Evolutionary conservation across 2,329 filamentous ascomycete species (phyloP).

Genomic region (Diaporthe helianthi): DNA sequence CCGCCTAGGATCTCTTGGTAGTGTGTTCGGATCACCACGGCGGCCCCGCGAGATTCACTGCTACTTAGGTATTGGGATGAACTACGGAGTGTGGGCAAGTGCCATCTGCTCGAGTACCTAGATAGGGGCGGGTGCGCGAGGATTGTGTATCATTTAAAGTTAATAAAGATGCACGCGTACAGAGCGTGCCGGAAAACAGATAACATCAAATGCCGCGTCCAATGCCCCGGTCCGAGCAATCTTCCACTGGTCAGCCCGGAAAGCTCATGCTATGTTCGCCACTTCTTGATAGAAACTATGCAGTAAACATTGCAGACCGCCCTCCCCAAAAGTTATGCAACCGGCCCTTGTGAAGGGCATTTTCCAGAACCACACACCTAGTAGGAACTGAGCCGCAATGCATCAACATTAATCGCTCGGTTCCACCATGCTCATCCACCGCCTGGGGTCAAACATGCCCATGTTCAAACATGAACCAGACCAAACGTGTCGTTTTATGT

Average conservation of each 20-base stretch:
- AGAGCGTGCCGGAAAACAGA: slow-evolving; percentile 14
- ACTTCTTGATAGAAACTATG: slow-evolving; percentile 19
- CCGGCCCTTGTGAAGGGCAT: slow-evolving; percentile 12
- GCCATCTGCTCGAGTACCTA: not conserved
- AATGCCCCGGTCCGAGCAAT: slow-evolving; percentile 13
- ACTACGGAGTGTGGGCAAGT: not conserved
- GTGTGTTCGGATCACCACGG: not conserved
- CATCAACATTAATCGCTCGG: slow-evolving; percentile 15
- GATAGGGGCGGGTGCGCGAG: not conserved
- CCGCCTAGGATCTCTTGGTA: not conserved
- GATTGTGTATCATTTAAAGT: slow-evolving; percentile 6
- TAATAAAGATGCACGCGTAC: slow-evolving; percentile 30
- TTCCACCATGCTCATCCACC: slow-evolving; percentile 13
- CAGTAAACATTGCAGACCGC: slow-evolving; percentile 32
- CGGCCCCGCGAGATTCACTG: not conserved
- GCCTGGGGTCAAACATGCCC: not conserved
- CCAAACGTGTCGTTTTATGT: slow-evolving; percentile 13
- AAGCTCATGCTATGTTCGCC: slow-evolving; percentile 26
- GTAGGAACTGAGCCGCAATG: slow-evolving; percentile 12
- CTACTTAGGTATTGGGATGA: not conserved
- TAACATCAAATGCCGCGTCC: slow-evolving; percentile 23
- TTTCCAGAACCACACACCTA: slow-evolving; percentile 29
- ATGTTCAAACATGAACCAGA: not conserved
- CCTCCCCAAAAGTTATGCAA: slow-evolving; percentile 32
- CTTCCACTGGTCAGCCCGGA: slow-evolving; percentile 3